Conservation (phyloP, 1,284 basidiomycete species). For the Volvariella volvacea region DNA sequence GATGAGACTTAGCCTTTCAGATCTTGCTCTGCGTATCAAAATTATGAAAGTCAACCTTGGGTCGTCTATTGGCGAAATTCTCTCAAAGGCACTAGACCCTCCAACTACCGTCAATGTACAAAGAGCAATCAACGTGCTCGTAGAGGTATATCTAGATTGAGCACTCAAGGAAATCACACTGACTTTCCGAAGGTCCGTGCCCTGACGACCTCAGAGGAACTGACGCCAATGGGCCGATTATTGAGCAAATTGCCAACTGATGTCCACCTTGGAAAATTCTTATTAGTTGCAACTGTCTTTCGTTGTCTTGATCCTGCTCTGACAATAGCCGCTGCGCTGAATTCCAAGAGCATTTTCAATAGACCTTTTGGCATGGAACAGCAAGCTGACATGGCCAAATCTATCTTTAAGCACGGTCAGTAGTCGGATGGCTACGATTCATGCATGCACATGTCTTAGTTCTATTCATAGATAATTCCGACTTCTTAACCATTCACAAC, state of each 20-base stretch:
- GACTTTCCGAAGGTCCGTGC: conserved; percentile 61
- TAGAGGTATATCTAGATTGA: conserved; percentile 60
- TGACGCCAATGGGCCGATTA: conserved; percentile 91
- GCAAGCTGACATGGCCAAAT: conserved; percentile 84
- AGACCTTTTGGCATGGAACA: conserved; percentile 85
- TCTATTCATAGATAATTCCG: conserved; percentile 72
- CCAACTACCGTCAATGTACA: conserved; percentile 87
- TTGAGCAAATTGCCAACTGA: conserved; percentile 93
- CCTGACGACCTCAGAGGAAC: conserved; percentile 82
- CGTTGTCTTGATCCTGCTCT: conserved; percentile 92
- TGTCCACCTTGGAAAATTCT: conserved; percentile 94
- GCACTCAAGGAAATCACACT: background rate
- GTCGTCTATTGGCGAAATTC: conserved; percentile 83
- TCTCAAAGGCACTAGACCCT: conserved; percentile 86
- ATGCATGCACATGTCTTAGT: background rate
- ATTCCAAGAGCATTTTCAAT: conserved; percentile 91
- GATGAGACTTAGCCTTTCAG: conserved; percentile 89
- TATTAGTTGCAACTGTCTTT: conserved; percentile 83
- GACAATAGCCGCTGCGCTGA: conserved; percentile 91
- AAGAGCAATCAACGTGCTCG: conserved; percentile 83
- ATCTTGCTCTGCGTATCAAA: conserved; percentile 94
- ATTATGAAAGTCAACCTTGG: conserved; percentile 93
- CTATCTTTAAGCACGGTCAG: conserved; percentile 72
- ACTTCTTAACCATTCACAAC: conserved; percentile 92
- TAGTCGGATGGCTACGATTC: conserved; percentile 8